Conservation (phyloP, 2,329 filamentous ascomycete genomes). For the Alternaria brassicae region DNA sequence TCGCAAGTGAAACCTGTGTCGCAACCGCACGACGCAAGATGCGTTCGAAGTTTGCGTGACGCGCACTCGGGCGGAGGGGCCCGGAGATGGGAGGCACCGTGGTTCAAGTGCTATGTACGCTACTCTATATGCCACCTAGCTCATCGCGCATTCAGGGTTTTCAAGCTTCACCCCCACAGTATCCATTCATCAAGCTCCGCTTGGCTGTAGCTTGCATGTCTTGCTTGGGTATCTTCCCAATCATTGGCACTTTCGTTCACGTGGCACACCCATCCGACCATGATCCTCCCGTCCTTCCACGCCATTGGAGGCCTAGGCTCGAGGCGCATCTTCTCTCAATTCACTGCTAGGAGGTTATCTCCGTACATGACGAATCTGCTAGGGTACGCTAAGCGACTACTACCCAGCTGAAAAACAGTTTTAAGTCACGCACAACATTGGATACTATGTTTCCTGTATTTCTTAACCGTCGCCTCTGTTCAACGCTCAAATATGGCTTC, state of each 20-base stretch:
- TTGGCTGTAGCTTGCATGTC: conserved; percentile 15
- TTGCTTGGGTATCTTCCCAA: neutral
- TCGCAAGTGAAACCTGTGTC: neutral
- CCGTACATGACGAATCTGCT: conserved; percentile 16
- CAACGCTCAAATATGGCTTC: conserved; percentile 21
- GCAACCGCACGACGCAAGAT: no score
- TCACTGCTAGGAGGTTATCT: conserved; percentile 12
- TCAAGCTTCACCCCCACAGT: conserved; percentile 11
- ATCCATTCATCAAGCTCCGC: conserved; percentile 8
- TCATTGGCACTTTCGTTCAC: neutral
- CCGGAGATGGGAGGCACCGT: neutral
- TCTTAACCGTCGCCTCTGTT: neutral
- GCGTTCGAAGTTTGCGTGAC: neutral
- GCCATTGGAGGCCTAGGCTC: conserved; percentile 5
- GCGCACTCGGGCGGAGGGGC: neutral
- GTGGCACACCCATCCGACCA: neutral
- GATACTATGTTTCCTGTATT: neutral
- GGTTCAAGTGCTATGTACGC: neutral
- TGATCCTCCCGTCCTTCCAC: conserved; percentile 6
- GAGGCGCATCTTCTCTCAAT: conserved; percentile 1
- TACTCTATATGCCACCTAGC: neutral
- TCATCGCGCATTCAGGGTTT: conserved; percentile 7
- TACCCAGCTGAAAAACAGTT: conserved; percentile 10
- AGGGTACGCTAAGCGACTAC: conserved; percentile 14
- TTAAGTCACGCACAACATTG: neutral